Percentiles rank a stretch among this genome's conserved stretches.
Conservation (phyloP, 2,329 filamentous ascomycete species). For the Penicillium aurantiogriseum region DNA sequence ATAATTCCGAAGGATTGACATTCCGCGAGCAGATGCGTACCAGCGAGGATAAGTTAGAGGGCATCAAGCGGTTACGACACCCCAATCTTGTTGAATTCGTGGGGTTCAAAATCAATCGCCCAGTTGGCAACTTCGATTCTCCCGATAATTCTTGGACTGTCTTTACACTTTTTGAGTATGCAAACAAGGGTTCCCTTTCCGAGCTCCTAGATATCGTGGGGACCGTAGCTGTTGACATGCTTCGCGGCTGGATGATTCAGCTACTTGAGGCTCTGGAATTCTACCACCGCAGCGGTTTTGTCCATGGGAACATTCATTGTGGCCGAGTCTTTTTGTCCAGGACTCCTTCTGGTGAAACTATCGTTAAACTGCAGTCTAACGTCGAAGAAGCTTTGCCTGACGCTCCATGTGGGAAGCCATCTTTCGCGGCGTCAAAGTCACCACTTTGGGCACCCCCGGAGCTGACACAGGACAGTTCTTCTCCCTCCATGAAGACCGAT, state of each 20-base stretch:
- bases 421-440: slow-evolving; percentile 63
- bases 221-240: slow-evolving; percentile 68
- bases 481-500: slow-evolving; percentile 71
- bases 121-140: slow-evolving; percentile 41
- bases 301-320: slow-evolving; percentile 79
- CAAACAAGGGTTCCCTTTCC: slow-evolving; percentile 77
- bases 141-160: slow-evolving; percentile 63
- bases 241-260: slow-evolving; percentile 87
- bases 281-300: slow-evolving; percentile 78
- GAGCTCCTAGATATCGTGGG: slow-evolving; percentile 80
- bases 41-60: slow-evolving; percentile 73
- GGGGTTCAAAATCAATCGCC: slow-evolving; percentile 73
- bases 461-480: slow-evolving; percentile 58
- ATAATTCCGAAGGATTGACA: slow-evolving; percentile 57
- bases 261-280: slow-evolving; percentile 85
- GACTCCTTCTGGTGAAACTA: slow-evolving; percentile 64
- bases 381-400: slow-evolving; percentile 53
- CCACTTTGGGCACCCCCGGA: slow-evolving; percentile 84
- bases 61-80: slow-evolving; percentile 72
- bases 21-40: slow-evolving; percentile 74
- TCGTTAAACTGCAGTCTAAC: slow-evolving; percentile 55
- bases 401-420: slow-evolving; percentile 44
- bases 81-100: slow-evolving; percentile 74
- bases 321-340: slow-evolving; percentile 76
- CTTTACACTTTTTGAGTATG: slow-evolving; percentile 71